Evolutionary conservation across 148 eudicot species (phyloP).

Genomic region (Rhododendron simsii): DNA sequence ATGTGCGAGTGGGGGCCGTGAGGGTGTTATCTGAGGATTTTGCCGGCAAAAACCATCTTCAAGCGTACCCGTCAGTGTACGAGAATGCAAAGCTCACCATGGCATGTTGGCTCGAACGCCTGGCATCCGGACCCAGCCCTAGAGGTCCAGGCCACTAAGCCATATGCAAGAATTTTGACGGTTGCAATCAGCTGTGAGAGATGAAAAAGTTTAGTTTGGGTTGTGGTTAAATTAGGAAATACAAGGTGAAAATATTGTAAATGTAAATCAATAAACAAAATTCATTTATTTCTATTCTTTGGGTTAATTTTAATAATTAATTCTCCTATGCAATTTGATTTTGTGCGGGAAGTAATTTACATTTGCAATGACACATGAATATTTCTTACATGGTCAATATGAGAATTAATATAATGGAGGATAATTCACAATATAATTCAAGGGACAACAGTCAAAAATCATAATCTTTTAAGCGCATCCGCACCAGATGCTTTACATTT

Average conservation of each 20-base stretch:
- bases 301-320: too few species aligned
- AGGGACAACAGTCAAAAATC: too few species aligned
- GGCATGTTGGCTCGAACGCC: slow-evolving; percentile 10
- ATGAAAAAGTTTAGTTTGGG: background rate
- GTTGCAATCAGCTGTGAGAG: background rate
- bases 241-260: background rate
- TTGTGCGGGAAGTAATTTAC: too few species aligned
- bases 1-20: background rate
- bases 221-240: background rate
- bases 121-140: slow-evolving; percentile 16
- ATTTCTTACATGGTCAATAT: too few species aligned
- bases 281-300: too few species aligned
- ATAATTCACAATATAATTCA: too few species aligned
- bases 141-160: slow-evolving; percentile 11
- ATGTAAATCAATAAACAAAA: background rate
- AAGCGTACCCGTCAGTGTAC: background rate
- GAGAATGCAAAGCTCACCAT: slow-evolving; percentile 8
- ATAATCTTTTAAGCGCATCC: too few species aligned
- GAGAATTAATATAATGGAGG: too few species aligned
- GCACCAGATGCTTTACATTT: too few species aligned
- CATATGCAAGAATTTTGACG: background rate
- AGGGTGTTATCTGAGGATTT: slow-evolving; percentile 14
- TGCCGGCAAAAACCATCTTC: slow-evolving; percentile 2
- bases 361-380: too few species aligned
- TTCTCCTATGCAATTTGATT: too few species aligned